phyloP scores from a whole-genome alignment of 2,329 filamentous ascomycete genomes.

The Achaetomium macrosporum region DNA sequence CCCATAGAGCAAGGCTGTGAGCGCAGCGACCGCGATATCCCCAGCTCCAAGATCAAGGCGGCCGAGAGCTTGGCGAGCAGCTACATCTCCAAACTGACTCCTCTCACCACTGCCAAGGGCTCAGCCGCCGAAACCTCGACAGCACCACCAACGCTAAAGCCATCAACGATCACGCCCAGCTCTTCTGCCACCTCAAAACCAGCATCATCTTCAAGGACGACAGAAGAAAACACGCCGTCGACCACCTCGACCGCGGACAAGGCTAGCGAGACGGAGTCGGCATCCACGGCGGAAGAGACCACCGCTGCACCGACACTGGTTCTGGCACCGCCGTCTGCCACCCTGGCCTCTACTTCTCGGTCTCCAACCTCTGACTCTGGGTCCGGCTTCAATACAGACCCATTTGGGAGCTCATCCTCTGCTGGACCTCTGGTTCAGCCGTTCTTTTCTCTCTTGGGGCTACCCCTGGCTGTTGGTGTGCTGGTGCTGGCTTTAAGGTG shows the following conservation, averaged over 20 bases:
- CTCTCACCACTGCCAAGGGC: constrained; percentile 17
- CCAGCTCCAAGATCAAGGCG: constrained; percentile 29
- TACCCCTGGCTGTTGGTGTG: constrained; percentile 8
- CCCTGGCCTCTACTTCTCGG: neutral
- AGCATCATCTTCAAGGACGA: neutral
- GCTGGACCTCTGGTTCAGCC: constrained; percentile 1
- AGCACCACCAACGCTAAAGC: neutral
- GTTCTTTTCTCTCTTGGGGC: neutral
- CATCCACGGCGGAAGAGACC: neutral
- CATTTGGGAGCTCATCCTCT: constrained; percentile 24
- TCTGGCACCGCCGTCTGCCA: neutral
- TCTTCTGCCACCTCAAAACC: neutral
- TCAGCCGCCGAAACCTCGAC: no score
- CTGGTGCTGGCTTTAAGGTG: constrained; percentile 7
- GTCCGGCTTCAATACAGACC: constrained; percentile 21
- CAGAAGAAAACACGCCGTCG: neutral
- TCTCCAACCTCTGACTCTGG: constrained; percentile 16
- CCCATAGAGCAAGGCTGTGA: constrained; percentile 32
- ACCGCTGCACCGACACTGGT: neutral
- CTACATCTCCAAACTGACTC: constrained; percentile 15
- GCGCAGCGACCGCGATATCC: constrained; percentile 27
- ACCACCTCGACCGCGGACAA: neutral
- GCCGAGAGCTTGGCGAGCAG: constrained; percentile 27
- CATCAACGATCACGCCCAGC: neutral
- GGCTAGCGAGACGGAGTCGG: neutral